Evolutionary conservation across 1,139 yeast species (phyloP).

Genomic region (Sugiyamaella grinbergsii): DNA sequence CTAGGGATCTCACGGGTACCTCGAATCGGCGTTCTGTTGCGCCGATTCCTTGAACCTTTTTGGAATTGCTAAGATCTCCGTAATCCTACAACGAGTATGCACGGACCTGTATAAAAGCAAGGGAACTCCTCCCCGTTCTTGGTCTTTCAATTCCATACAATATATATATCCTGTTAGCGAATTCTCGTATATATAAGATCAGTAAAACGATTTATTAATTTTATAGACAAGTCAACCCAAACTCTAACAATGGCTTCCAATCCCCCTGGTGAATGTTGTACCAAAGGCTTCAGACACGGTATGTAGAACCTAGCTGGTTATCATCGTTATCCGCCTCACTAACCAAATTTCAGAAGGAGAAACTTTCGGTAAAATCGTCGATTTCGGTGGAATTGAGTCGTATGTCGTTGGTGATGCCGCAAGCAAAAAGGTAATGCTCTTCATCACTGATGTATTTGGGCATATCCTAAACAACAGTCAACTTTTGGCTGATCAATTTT

Average conservation of each 20-base stretch:
- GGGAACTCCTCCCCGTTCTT: too few relatives aligned
- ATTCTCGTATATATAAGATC: too few relatives aligned
- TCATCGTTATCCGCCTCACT: neutral
- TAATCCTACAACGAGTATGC: too few relatives aligned
- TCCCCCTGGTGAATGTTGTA: slow-evolving; percentile 39
- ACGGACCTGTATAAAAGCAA: too few relatives aligned
- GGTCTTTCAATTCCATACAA: too few relatives aligned
- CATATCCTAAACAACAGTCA: slow-evolving; percentile 55
- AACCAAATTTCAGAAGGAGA: slow-evolving; percentile 39
- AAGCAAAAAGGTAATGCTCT: slow-evolving; percentile 52
- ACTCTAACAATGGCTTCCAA: slow-evolving; percentile 40
- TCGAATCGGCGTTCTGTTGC: too few relatives aligned
- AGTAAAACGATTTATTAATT: too few relatives aligned
- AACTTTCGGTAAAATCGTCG: slow-evolving; percentile 49
- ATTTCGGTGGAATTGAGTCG: slow-evolving; percentile 53
- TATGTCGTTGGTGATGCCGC: slow-evolving; percentile 59
- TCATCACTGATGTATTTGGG: slow-evolving; percentile 73
- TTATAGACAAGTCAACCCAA: too few relatives aligned
- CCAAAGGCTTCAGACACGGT: slow-evolving; percentile 35
- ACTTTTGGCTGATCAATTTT: slow-evolving; percentile 71
- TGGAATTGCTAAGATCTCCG: too few relatives aligned
- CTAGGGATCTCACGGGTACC: too few relatives aligned
- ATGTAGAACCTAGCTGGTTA: slow-evolving; percentile 27
- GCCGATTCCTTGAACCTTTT: too few relatives aligned
- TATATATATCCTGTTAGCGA: too few relatives aligned